Base-by-base conservation (phyloP, 768 basidiomycete species). In the Hydnomerulius pinastri region DNA sequence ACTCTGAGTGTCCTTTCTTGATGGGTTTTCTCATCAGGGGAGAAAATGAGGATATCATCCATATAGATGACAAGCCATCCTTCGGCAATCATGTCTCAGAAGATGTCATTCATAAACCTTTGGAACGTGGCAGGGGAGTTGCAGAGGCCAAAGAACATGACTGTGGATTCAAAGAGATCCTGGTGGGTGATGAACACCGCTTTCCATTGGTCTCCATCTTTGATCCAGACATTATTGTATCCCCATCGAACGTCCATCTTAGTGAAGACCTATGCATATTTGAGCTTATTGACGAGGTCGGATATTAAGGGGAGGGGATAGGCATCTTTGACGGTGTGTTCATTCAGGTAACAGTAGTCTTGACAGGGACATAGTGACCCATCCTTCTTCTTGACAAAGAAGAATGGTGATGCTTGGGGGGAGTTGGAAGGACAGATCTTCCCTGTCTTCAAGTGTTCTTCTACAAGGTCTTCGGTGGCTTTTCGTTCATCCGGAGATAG, bases 21-120 rank as follows among this genome's bases (percentile, higher is more conserved):
- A 23, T 67, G 60, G 12, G 56, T 48, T 4, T 57, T 43, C 3
- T 38, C 3, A 0, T 48, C 37, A 2, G 55, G 24, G 2, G 64
- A 59, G 23, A 36, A 49, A n/a, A 53, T 59, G 6, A 69, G 64
- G 39, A 67, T 58, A 24, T 67, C 50, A 37, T 65, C 66, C 40
- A 60, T 49, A 46, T 69, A 69, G 12, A 69, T 59, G 27, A 58
- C 29, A 0, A 71, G 38, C 24, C 62, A 57, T 32, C 48, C 57
- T 36, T 43, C 20, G 4, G 61, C 60, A 20, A 64, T 51, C n/a
- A n/a, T n/a, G n/a, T n/a, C n/a, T n/a, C n/a, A n/a, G n/a, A n/a
- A n/a, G n/a, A n/a, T n/a, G n/a, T n/a, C n/a, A n/a, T n/a, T n/a
- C n/a, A n/a, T n/a, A n/a, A n/a, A n/a, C n/a, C n/a, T n/a, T 38